Percentiles rank a stretch among this genome's conserved stretches.
phyloP scores from a whole-genome alignment of 192 early-diverging fungal genomes.

The Spinellus fusiger region DNA sequence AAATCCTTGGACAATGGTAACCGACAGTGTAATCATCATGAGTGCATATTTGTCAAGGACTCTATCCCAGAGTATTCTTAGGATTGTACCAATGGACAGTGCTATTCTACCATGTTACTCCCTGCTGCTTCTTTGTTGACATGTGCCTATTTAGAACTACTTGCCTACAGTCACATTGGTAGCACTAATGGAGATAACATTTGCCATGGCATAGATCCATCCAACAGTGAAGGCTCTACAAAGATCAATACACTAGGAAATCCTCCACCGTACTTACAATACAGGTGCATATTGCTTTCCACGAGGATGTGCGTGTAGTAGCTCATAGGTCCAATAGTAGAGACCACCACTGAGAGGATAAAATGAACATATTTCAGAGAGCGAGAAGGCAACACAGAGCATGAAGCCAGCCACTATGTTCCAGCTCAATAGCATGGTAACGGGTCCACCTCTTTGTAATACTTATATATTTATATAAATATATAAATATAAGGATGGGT shows the following conservation, averaged over 20 bases:
- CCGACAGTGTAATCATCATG: constrained; percentile 11
- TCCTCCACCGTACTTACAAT: not conserved
- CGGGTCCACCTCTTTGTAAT: constrained; percentile 24
- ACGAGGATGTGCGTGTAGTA: constrained; percentile 1
- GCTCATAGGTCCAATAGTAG: constrained; percentile 26
- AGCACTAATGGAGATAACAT: constrained; percentile 21
- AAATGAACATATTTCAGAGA: constrained; percentile 23
- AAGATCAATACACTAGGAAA: not conserved
- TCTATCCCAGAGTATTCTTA: constrained; percentile 6
- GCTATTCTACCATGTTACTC: constrained; percentile 5
- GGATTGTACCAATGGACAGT: constrained; percentile 19
- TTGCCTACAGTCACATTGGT: constrained; percentile 28
- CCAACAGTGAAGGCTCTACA: constrained; percentile 27
- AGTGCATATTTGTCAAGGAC: constrained; percentile 4
- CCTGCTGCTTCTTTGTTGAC: not conserved
- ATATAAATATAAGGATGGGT: not conserved
- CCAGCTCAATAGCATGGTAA: constrained; percentile 30
- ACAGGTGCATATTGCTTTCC: constrained; percentile 2
- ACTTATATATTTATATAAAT: constrained; percentile 2
- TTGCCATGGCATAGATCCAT: constrained; percentile 25
- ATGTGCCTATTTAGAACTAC: not conserved
- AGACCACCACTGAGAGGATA: constrained; percentile 27
- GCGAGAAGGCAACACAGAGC: constrained; percentile 28
- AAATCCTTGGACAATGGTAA: constrained; percentile 14
- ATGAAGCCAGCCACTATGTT: constrained; percentile 29